Evolutionary conservation across 2,329 filamentous ascomycete genomes (phyloP).

Genomic region (Colletotrichum sublineola): DNA sequence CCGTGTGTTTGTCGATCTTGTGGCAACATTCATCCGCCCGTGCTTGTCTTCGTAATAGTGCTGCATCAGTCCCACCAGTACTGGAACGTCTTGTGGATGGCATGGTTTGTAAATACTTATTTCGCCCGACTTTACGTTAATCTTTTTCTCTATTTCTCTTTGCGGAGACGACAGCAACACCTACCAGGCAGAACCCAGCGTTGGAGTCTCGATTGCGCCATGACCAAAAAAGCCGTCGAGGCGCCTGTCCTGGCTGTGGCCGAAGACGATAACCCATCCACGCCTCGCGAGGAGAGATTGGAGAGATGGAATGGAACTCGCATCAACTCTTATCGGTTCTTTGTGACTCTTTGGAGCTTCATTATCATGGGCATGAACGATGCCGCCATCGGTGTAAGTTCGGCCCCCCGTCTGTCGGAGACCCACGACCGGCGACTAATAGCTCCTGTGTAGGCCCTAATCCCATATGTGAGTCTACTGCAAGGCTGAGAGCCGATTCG

Average conservation of each 20-base stretch:
- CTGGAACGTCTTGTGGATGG: not conserved
- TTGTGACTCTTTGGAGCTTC: constrained; percentile 72
- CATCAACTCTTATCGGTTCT: constrained; percentile 69
- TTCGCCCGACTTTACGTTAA: too few species aligned
- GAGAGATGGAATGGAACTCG: constrained; percentile 75
- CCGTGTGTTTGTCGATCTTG: not conserved
- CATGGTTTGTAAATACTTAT: not conserved
- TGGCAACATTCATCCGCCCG: not conserved
- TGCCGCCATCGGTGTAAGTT: constrained; percentile 71
- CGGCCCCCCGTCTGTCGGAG: not conserved
- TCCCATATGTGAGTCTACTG: constrained; percentile 58
- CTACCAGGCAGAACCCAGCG: not conserved
- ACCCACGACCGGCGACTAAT: not conserved
- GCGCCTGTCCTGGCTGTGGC: not conserved
- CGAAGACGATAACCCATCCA: not conserved
- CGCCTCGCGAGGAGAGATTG: constrained; percentile 41
- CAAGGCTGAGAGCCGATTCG: not conserved
- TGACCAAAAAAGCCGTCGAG: constrained; percentile 8
- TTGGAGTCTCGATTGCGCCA: not conserved
- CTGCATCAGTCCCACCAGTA: not conserved
- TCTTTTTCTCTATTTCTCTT: not conserved
- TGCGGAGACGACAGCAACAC: not conserved
- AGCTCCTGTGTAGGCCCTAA: constrained; percentile 56
- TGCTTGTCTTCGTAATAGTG: not conserved
- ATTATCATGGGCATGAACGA: constrained; percentile 78